These are phyloP conservation scores for Singerocomus rubriflavus DNA, from an alignment of 1,284 basidiomycete species.

Conservation along the genomic window DNA sequence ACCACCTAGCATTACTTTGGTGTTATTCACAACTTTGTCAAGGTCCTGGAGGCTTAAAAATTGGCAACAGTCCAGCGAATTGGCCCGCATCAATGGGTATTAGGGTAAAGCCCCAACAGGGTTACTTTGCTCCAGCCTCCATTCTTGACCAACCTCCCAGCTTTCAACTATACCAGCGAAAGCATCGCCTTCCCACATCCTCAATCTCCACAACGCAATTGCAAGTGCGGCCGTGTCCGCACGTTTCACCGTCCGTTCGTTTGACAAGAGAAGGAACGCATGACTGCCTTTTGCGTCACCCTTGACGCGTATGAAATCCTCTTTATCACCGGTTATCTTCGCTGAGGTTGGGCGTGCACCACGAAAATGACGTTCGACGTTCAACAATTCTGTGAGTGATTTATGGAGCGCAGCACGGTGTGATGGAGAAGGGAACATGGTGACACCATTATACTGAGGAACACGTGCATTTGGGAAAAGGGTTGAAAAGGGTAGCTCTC, in stretches of 20 bases:
- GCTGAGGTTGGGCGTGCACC: conserved; percentile 8
- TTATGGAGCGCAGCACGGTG: conserved; percentile 59
- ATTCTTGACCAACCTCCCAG: conserved; percentile 34
- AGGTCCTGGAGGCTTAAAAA: neutral
- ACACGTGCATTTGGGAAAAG: conserved; percentile 43
- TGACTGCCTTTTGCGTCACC: conserved; percentile 54
- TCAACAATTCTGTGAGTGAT: conserved; percentile 46
- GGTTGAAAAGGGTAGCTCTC: conserved; percentile 15
- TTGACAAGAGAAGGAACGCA: conserved; percentile 63
- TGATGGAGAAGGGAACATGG: conserved; percentile 55
- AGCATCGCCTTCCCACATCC: conserved; percentile 63
- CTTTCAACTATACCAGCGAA: conserved; percentile 23
- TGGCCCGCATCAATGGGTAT: neutral
- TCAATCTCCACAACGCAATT: conserved; percentile 70
- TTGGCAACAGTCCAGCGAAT: neutral
- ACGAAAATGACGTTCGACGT: conserved; percentile 42
- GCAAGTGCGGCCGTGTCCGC: conserved; percentile 62
- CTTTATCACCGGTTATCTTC: neutral
- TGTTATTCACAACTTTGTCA: neutral
- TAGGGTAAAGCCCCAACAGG: conserved; percentile 2
- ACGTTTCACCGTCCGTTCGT: conserved; percentile 43
- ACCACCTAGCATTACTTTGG: conserved; percentile 3
- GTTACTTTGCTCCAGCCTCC: conserved; percentile 18
- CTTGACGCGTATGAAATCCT: conserved; percentile 9
- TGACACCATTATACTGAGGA: conserved; percentile 63